Evolutionary conservation across 2,329 filamentous ascomycete species (phyloP).

Genomic region (Aspergillus brasiliensis): DNA sequence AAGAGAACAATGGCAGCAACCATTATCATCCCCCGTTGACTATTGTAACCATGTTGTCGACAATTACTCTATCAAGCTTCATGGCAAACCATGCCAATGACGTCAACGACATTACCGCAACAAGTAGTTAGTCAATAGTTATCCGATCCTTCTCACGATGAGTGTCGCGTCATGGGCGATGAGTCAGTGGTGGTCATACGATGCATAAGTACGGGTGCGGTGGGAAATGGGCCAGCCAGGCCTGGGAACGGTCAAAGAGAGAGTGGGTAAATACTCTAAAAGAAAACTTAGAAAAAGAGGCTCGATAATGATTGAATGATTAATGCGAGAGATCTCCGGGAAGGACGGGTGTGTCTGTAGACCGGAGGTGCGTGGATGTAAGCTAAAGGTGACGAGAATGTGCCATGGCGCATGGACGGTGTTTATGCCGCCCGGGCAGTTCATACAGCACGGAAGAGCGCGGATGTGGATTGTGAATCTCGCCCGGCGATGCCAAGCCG

Average conservation of each 20-base stretch:
- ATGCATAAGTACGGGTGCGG: neutral
- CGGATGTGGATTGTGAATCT: constrained; percentile 15
- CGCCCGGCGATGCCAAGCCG: constrained; percentile 7
- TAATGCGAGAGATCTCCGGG: neutral
- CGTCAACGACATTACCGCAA: neutral
- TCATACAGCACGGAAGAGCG: constrained; percentile 17
- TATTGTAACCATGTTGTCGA: neutral
- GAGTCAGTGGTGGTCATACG: constrained; percentile 2
- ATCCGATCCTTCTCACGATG: neutral
- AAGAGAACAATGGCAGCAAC: neutral
- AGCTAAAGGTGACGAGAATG: neutral
- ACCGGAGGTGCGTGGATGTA: neutral
- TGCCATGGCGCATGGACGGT: neutral
- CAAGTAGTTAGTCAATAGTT: too few species aligned
- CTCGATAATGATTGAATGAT: neutral
- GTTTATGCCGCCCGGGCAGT: constrained; percentile 3
- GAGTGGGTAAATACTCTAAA: too few species aligned
- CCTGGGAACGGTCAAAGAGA: neutral
- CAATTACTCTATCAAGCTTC: neutral
- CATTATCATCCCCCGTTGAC: neutral
- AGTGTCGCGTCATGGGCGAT: neutral
- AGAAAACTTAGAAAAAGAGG: neutral
- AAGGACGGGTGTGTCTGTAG: neutral
- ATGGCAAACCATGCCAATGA: neutral
- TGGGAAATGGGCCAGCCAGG: neutral